These are phyloP conservation scores for Abrus precatorius DNA, from an alignment of 306 rosid genomes.

Conservation along the genomic window DNA sequence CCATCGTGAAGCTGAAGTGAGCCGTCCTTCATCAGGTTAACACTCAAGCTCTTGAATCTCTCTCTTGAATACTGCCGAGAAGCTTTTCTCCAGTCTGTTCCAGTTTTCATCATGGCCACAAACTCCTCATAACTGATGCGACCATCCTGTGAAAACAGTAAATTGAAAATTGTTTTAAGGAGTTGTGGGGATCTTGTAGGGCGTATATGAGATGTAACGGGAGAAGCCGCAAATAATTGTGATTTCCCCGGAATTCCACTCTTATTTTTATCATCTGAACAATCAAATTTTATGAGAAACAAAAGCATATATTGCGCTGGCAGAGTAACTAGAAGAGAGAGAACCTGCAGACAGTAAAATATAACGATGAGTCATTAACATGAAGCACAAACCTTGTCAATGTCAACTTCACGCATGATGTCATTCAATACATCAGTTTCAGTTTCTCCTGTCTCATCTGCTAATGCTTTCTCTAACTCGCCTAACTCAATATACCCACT, in stretches of 20 bases:
- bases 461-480: slow-evolving; percentile 80
- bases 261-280: background rate
- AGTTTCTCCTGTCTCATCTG: slow-evolving; percentile 84
- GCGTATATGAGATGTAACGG: slow-evolving; percentile 5
- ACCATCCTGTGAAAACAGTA: slow-evolving; percentile 71
- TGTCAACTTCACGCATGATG: slow-evolving; percentile 96
- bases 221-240: slow-evolving; percentile 1
- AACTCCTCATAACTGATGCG: slow-evolving; percentile 94
- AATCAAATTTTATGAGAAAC: slow-evolving; percentile 5
- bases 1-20: slow-evolving; percentile 95
- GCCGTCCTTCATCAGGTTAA: slow-evolving; percentile 96
- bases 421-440: slow-evolving; percentile 80
- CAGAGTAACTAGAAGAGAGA: slow-evolving; percentile 1
- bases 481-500: slow-evolving; percentile 86
- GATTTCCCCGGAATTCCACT: background rate
- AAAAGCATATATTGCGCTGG: slow-evolving; percentile 8
- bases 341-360: slow-evolving; percentile 17
- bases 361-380: slow-evolving; percentile 32
- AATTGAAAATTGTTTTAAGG: background rate
- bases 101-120: slow-evolving; percentile 98
- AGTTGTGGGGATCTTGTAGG: background rate
- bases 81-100: slow-evolving; percentile 99
- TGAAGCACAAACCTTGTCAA: slow-evolving; percentile 83
- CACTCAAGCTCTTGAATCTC: slow-evolving; percentile 97
- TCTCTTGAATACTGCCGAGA: slow-evolving; percentile 98